A percentile compares a stretch with the other conserved stretches of the same genome.
phyloP scores from a whole-genome alignment of 306 rosid species.

The Dalbergia cultrata region DNA sequence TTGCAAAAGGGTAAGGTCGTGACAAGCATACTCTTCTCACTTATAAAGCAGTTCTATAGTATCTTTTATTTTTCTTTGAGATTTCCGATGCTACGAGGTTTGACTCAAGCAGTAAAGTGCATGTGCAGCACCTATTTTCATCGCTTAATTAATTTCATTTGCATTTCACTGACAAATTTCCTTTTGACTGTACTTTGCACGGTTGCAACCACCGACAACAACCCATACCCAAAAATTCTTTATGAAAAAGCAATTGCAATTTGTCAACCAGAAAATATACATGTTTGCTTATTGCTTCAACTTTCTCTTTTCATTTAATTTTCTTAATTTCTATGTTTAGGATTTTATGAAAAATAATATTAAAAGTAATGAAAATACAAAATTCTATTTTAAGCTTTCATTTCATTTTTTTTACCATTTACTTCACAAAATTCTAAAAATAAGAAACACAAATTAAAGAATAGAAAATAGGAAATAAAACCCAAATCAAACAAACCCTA shows the following conservation, averaged over 20 bases:
- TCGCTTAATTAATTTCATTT: slow-evolving; percentile 19
- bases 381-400: no score
- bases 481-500: no score
- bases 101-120: slow-evolving; percentile 41
- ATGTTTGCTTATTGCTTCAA: no score
- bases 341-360: no score
- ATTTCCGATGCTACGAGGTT: slow-evolving; percentile 39
- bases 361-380: no score
- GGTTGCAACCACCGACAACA: slow-evolving; percentile 8
- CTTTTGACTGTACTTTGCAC: slow-evolving; percentile 8
- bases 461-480: no score
- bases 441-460: no score
- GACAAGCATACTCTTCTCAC: not conserved
- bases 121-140: slow-evolving; percentile 28
- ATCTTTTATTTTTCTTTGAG: not conserved
- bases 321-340: no score
- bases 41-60: not conserved
- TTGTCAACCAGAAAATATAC: not conserved
- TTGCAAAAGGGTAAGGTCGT: slow-evolving; percentile 21
- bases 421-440: no score
- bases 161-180: slow-evolving; percentile 5
- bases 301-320: no score
- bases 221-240: not conserved
- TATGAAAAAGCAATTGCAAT: slow-evolving; percentile 24
- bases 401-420: no score